These are phyloP conservation scores for Boletales sp. DNA, from an alignment of 768 basidiomycete genomes.

Conservation along the genomic window DNA sequence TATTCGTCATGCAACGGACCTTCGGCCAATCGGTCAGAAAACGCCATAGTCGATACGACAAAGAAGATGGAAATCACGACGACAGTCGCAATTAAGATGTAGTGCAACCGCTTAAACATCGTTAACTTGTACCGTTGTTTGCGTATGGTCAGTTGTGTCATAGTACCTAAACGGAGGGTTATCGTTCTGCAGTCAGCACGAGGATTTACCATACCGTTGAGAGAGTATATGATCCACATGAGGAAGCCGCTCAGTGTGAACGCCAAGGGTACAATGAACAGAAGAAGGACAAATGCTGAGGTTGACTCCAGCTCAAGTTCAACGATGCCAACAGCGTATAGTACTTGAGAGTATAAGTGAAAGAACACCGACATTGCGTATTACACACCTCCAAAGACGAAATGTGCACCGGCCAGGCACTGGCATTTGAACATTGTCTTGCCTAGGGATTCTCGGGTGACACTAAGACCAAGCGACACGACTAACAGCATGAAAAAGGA, in stretches of 20 bases:
- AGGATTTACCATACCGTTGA: slow-evolving; percentile 61
- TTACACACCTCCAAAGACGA: slow-evolving; percentile 85
- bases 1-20: slow-evolving; percentile 41
- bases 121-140: slow-evolving; percentile 83
- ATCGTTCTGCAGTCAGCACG: background rate
- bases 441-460: slow-evolving; percentile 87
- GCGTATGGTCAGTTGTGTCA: slow-evolving; percentile 76
- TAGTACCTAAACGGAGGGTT: slow-evolving; percentile 60
- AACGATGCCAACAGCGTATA: slow-evolving; percentile 94
- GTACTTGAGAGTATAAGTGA: slow-evolving; percentile 44
- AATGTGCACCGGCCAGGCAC: slow-evolving; percentile 78
- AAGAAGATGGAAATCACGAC: slow-evolving; percentile 86
- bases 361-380: background rate
- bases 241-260: slow-evolving; percentile 95
- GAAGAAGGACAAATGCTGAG: slow-evolving; percentile 74
- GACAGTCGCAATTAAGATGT: slow-evolving; percentile 80
- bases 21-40: slow-evolving; percentile 89
- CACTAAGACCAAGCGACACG: slow-evolving; percentile 87
- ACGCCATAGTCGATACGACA: slow-evolving; percentile 85
- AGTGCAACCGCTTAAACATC: slow-evolving; percentile 87
- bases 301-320: slow-evolving; percentile 90
- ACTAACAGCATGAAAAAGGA: slow-evolving; percentile 95
- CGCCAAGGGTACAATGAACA: slow-evolving; percentile 92
- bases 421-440: slow-evolving; percentile 81
- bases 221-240: slow-evolving; percentile 90